These are phyloP conservation scores for Cinchona pubescens DNA, from an alignment of 257 asterid species.

Conservation along the genomic window DNA sequence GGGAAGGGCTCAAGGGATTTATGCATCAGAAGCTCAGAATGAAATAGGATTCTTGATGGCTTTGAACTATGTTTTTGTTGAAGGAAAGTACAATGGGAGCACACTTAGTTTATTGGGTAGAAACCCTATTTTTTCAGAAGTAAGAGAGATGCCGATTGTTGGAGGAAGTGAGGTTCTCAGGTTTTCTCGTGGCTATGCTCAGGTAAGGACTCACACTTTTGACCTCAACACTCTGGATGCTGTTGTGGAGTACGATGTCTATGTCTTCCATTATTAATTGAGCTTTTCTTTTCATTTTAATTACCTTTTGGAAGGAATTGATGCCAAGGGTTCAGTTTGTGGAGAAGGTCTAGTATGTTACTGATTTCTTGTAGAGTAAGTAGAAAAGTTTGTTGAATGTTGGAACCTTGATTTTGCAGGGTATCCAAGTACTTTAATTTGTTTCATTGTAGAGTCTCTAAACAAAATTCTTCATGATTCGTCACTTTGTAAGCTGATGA, in stretches of 20 bases:
- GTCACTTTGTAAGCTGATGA: no score
- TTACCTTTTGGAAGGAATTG: no score
- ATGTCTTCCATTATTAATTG: conserved; percentile 31
- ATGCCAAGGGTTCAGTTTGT: no score
- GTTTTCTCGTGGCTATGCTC: conserved; percentile 33
- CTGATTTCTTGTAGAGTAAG: no score
- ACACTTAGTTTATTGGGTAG: conserved; percentile 31
- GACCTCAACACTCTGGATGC: conserved; percentile 26
- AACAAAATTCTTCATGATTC: no score
- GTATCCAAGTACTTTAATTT: no score
- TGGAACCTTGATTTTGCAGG: no score
- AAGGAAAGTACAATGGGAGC: conserved; percentile 41
- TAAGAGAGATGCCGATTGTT: conserved; percentile 35
- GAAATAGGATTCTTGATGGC: conserved; percentile 24
- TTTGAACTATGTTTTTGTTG: conserved; percentile 28
- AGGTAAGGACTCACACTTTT: conserved; percentile 24
- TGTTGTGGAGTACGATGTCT: conserved; percentile 34
- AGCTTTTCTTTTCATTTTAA: no score
- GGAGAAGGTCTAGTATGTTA: no score
- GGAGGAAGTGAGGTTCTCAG: conserved; percentile 39
- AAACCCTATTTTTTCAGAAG: conserved; percentile 11
- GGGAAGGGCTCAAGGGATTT: conserved; percentile 39
- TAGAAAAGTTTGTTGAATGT: no score
- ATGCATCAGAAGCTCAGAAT: conserved; percentile 22
- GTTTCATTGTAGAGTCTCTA: no score